Base-by-base conservation (phyloP, 768 basidiomycete species). In the Suillus occidentalis region DNA sequence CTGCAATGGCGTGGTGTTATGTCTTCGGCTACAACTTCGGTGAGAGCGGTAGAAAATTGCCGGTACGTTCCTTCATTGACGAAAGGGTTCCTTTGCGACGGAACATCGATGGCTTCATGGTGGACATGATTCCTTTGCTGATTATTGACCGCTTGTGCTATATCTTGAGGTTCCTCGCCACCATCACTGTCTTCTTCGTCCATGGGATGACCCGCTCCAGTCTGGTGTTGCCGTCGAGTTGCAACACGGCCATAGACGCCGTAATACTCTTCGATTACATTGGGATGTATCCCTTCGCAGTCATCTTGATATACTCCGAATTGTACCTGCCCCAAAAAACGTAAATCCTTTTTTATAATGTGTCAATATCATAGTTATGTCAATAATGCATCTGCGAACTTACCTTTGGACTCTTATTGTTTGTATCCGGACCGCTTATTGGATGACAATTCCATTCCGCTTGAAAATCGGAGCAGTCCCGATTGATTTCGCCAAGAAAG, bases 261-360 rank as follows among this genome's bases (percentile, higher is more conserved):
- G 40, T 71, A 70, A 34, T 68, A 70, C n/a, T 65, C 61, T 3
- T 66, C 56, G 7, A 70, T 68, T 2, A 66, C 56, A n/a, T 70
- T 67, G 2, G 67, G 69, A 34, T 71, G 69, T 14, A 68, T 14
- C 1, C 60, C 67, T 39, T 70, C 55, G 37, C 67, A 67, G 22
- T 70, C 62, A 39, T 68, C 68, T 0, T 10, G 20, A 25, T 73
- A 71, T 0, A 69, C 3, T 0, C 70, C 63, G 14, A 63, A 65
- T 1, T 39, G 3, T 0, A 59, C 63, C 42, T 73, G 69, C 1
- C 70, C 70, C 6, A 73, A 22, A 50, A 50, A 28, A 50, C 22
- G 14, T 50, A 50, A 50, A 25, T 50, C 49, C 47, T 49, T 0
- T 22, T 8, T 45, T 4, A 22, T 49, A 49, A 49, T 22, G 4